phyloP scores from a whole-genome alignment of 441 rosid species.

The Isatis lusitanica region DNA sequence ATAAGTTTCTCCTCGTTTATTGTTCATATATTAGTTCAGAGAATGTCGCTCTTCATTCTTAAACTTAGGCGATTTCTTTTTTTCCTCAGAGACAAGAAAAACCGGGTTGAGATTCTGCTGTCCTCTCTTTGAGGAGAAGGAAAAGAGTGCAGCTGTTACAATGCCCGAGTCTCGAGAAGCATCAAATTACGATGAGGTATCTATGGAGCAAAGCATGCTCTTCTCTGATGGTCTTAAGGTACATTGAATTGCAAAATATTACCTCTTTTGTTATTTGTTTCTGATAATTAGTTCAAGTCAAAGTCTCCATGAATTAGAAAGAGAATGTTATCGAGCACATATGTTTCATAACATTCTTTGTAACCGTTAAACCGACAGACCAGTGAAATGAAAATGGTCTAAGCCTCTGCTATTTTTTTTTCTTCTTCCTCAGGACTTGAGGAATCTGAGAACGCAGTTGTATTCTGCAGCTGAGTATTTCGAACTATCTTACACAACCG shows the following conservation, averaged over 20 bases:
- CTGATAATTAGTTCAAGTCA: background rate
- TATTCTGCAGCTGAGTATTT: conserved; percentile 97
- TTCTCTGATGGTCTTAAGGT: conserved; percentile 96
- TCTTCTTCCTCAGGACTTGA: conserved; percentile 63
- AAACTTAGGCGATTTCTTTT: background rate
- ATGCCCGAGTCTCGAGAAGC: conserved; percentile 53
- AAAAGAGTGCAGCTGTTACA: conserved; percentile 50
- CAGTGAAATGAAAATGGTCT: background rate
- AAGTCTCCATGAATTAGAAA: background rate
- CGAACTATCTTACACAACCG: conserved; percentile 79
- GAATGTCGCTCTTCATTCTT: background rate
- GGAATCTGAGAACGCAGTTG: conserved; percentile 74
- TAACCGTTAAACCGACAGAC: background rate
- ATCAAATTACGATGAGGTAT: conserved; percentile 73
- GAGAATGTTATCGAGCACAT: background rate
- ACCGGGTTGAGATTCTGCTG: background rate
- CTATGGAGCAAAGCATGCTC: conserved; percentile 88
- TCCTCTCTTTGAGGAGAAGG: background rate
- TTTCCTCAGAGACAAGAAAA: background rate
- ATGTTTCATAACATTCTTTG: background rate
- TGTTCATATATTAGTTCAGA: background rate
- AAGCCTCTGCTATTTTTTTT: background rate
- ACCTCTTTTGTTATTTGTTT: background rate
- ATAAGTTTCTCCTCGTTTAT: background rate
- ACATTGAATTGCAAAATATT: background rate